Percentiles rank a stretch among this genome's conserved stretches.
Conservation (phyloP, 371 early-diverging fungal genomes). For the Nematocida ausubeli region DNA sequence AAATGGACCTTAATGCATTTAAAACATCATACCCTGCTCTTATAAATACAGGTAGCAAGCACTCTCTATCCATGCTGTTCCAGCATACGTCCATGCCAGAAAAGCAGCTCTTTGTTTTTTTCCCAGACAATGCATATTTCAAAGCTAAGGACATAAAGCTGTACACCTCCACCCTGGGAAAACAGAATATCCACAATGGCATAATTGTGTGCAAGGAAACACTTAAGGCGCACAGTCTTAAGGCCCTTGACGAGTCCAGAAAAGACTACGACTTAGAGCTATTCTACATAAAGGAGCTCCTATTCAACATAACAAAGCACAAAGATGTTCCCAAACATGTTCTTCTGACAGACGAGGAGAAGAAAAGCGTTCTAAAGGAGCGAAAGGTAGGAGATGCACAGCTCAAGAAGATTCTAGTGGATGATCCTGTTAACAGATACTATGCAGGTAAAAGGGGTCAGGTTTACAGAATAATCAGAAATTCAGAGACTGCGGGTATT, state of each 20-base stretch:
- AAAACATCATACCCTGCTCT: constrained; percentile 45
- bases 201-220: constrained; percentile 63
- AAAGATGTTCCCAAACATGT: constrained; percentile 87
- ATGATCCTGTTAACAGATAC: constrained; percentile 90
- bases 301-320: constrained; percentile 96
- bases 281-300: constrained; percentile 84
- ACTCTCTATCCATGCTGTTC: constrained; percentile 50
- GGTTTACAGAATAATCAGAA: constrained; percentile 87
- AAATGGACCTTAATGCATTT: constrained; percentile 35
- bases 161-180: constrained; percentile 54
- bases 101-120: constrained; percentile 60
- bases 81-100: constrained; percentile 42
- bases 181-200: constrained; percentile 59
- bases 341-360: constrained; percentile 81
- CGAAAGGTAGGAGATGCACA: constrained; percentile 86
- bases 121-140: constrained; percentile 64
- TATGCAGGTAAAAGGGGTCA: constrained; percentile 89
- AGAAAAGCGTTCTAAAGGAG: constrained; percentile 77
- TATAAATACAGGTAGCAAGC: constrained; percentile 44
- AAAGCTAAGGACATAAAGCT: constrained; percentile 61
- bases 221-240: constrained; percentile 56
- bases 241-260: constrained; percentile 43
- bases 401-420: constrained; percentile 82
- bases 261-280: constrained; percentile 79
- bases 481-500: constrained; percentile 90